Base-by-base conservation (phyloP, 306 rosid genomes). In the Lathyrus oleraceus region DNA sequence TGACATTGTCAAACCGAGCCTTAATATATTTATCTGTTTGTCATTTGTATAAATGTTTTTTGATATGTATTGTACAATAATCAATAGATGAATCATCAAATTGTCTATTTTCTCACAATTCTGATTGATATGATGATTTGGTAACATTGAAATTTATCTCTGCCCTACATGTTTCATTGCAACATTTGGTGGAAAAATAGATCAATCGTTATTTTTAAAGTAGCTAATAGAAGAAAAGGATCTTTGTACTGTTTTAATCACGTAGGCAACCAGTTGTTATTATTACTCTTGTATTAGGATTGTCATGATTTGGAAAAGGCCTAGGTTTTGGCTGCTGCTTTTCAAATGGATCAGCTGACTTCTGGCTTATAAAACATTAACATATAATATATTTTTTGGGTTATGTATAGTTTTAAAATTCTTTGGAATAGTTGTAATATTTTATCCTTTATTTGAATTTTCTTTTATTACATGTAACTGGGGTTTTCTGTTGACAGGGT, bases 401-500 rank as follows among this genome's bases (percentile, higher is more conserved):
- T n/a, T 69, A 47, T 62, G 40, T 6, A 6, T 35, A 20, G 40
- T 69, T 16, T 77, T 63, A 51, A 44, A 67, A 17, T 44, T 72
- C 47, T 51, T 47, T 51, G 58, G 16, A 30, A 71, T 36, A 27
- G n/a, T 30, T 80, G 32, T 69, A n/a, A 30, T 36, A 57, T 62
- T 48, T 43, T 17, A 68, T 78, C 72, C 32, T 35, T 69, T 66
- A 42, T 51, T 17, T 47, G 21, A 63, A 27, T 19, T 30, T 63
- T 23, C 20, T 36, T 48, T 15, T 28, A 52, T 35, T 63, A 65
- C 64, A 39, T 76, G 68, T 67, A 59, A 61, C 49, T 43, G 20
- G 59, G 47, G 58, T 52, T 71, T 74, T 62, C 40, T 79, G 68
- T 77, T 81, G 79, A 67, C 89, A 94, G 99, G 84, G 97, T 94